Percentiles rank a stretch among this genome's conserved stretches.
Evolutionary conservation across 352 stramenopile species (phyloP).

Genomic region (Globisporangium splendens): DNA sequence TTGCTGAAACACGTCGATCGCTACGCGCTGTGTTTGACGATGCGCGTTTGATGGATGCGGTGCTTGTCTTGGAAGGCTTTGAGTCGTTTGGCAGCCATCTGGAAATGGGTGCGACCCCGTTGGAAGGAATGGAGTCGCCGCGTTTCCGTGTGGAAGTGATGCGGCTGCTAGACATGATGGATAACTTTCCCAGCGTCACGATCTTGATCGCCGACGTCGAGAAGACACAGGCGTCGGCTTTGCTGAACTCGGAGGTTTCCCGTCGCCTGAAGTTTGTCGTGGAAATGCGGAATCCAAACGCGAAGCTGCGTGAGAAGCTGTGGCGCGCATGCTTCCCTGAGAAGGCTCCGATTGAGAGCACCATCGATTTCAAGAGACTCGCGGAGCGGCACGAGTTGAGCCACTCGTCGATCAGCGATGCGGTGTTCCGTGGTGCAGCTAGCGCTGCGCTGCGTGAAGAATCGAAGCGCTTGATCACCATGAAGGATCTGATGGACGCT

Average conservation of each 20-base stretch:
- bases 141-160: constrained; percentile 73
- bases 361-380: constrained; percentile 66
- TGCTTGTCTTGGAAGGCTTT: constrained; percentile 84
- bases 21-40: constrained; percentile 84
- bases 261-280: constrained; percentile 84
- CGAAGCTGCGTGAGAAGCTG: constrained; percentile 64
- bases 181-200: constrained; percentile 73
- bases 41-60: constrained; percentile 80
- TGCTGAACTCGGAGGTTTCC: constrained; percentile 65
- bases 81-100: constrained; percentile 82
- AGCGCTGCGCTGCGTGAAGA: constrained; percentile 66
- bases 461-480: constrained; percentile 56
- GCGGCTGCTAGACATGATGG: constrained; percentile 74
- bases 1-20: constrained; percentile 68
- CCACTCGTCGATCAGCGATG: constrained; percentile 75
- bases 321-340: constrained; percentile 76
- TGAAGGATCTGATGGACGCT: constrained; percentile 75
- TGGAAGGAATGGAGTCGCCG: constrained; percentile 65
- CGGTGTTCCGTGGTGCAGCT: constrained; percentile 76
- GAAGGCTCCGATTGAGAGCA: constrained; percentile 56
- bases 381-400: constrained; percentile 74
- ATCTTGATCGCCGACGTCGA: constrained; percentile 76
- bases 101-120: constrained; percentile 43
- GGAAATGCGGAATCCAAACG: constrained; percentile 77
- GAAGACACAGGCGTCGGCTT: constrained; percentile 32